Evolutionary conservation across 2,329 filamentous ascomycete species (phyloP).

Genomic region (Fusarium abutilonis): DNA sequence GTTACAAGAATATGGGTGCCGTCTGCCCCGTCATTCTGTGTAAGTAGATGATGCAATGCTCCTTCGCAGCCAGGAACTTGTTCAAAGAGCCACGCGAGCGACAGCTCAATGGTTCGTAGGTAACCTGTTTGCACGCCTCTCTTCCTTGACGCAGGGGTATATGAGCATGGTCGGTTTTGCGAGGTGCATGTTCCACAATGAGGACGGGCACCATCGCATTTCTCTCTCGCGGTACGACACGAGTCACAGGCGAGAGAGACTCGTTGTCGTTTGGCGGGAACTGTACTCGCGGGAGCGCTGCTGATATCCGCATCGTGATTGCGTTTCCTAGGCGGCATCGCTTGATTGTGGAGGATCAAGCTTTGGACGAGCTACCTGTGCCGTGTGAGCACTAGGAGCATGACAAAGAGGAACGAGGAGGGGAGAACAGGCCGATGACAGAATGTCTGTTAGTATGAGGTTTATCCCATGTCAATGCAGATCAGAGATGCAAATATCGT

Average conservation of each 20-base stretch:
- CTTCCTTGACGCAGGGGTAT: constrained; percentile 78
- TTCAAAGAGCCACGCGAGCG: constrained; percentile 73
- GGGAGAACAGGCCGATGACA: constrained; percentile 4
- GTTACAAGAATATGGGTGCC: constrained; percentile 58
- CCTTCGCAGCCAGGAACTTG: constrained; percentile 68
- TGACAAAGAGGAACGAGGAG: constrained; percentile 24
- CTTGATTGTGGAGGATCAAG: constrained; percentile 30
- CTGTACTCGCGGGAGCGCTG: constrained; percentile 38
- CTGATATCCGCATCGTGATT: constrained; percentile 43
- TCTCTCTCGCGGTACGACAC: constrained; percentile 73
- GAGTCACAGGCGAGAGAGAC: constrained; percentile 76
- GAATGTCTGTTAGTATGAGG: constrained; percentile 32
- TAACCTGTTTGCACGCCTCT: constrained; percentile 83
- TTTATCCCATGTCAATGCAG: constrained; percentile 40
- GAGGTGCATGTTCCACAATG: constrained; percentile 72
- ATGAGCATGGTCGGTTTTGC: constrained; percentile 73
- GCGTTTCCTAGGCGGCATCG: constrained; percentile 55
- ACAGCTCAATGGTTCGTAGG: constrained; percentile 76
- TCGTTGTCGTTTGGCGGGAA: constrained; percentile 65
- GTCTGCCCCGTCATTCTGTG: constrained; percentile 55
- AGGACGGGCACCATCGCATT: constrained; percentile 76
- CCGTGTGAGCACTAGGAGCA: constrained; percentile 39
- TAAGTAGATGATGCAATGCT: constrained; percentile 64
- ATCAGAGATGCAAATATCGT: constrained; percentile 26
- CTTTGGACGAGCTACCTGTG: constrained; percentile 37